These are phyloP conservation scores for Talaromyces sp. DNA, from an alignment of 2,329 filamentous ascomycete genomes.

Conservation along the genomic window DNA sequence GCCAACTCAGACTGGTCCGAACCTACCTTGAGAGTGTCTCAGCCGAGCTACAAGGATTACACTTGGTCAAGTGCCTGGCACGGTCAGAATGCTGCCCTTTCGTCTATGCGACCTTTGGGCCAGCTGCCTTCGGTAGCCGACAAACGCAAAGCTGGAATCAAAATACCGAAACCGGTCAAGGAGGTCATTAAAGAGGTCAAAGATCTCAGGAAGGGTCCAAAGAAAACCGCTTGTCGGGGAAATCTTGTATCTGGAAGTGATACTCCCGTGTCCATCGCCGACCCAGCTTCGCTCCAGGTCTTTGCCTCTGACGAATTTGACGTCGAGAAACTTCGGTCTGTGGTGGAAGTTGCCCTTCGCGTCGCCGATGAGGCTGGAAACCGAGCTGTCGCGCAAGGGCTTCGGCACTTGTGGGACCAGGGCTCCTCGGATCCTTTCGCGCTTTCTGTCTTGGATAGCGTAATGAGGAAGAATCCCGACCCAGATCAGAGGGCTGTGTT, in stretches of 20 bases:
- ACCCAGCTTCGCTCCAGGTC: slow-evolving; percentile 16
- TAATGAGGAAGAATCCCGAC: slow-evolving; percentile 21
- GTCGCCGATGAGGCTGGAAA: slow-evolving; percentile 24
- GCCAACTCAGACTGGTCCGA: slow-evolving; percentile 45
- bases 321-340: slow-evolving; percentile 21
- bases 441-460: slow-evolving; percentile 24
- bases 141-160: slow-evolving; percentile 46
- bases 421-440: slow-evolving; percentile 25
- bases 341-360: slow-evolving; percentile 21
- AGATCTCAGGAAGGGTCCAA: slow-evolving; percentile 12
- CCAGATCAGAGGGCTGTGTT: slow-evolving; percentile 22
- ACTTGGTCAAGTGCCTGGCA: slow-evolving; percentile 51
- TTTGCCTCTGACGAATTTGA: slow-evolving; percentile 20
- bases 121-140: slow-evolving; percentile 60
- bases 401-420: slow-evolving; percentile 23
- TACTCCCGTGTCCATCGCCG: slow-evolving; percentile 8
- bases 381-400: slow-evolving; percentile 21
- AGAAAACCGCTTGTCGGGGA: slow-evolving; percentile 11
- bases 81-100: slow-evolving; percentile 67
- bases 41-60: slow-evolving; percentile 70
- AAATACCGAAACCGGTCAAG: slow-evolving; percentile 26
- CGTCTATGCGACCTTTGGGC: slow-evolving; percentile 78
- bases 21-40: slow-evolving; percentile 47
- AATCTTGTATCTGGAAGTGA: slow-evolving; percentile 11
- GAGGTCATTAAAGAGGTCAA: slow-evolving; percentile 28